These are phyloP conservation scores for Coprinopsis strossmayeri DNA, from an alignment of 768 basidiomycete species.

Conservation along the genomic window DNA sequence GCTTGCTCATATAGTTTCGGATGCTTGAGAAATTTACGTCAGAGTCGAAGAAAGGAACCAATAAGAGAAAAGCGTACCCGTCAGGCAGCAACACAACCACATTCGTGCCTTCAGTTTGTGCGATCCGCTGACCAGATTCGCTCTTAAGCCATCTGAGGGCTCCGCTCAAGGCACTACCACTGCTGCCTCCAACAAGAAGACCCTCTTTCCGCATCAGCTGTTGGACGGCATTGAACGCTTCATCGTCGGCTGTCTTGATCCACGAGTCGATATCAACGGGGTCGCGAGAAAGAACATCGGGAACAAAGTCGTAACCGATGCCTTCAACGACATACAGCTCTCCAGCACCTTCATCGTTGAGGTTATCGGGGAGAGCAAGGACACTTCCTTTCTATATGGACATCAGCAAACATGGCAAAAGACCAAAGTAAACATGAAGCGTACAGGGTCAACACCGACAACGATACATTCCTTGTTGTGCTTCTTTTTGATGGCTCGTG, in stretches of 20 bases:
- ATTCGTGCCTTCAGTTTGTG: slow-evolving; percentile 67
- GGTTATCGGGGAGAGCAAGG: slow-evolving; percentile 61
- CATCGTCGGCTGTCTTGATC: slow-evolving; percentile 82
- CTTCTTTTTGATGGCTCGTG: slow-evolving; percentile 69
- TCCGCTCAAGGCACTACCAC: slow-evolving; percentile 79
- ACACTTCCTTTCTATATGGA: slow-evolving; percentile 74
- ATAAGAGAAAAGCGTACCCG: slow-evolving; percentile 48
- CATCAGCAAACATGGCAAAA: slow-evolving; percentile 6
- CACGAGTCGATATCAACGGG: slow-evolving; percentile 58
- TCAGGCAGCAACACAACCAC: slow-evolving; percentile 89
- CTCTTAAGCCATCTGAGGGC: slow-evolving; percentile 73
- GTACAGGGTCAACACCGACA: slow-evolving; percentile 87
- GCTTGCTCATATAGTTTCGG: slow-evolving; percentile 91
- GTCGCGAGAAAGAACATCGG: slow-evolving; percentile 74
- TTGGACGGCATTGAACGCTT: slow-evolving; percentile 71
- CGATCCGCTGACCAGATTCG: slow-evolving; percentile 56
- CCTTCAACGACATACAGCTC: slow-evolving; percentile 77
- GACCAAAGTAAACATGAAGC: slow-evolving; percentile 19
- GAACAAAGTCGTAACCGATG: slow-evolving; percentile 95
- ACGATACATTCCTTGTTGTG: slow-evolving; percentile 71
- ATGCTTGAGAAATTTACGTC: slow-evolving; percentile 40
- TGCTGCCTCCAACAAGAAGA: slow-evolving; percentile 89
- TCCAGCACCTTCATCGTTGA: slow-evolving; percentile 51
- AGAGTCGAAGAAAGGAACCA: slow-evolving; percentile 7
- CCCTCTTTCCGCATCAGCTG: slow-evolving; percentile 80